phyloP scores from a whole-genome alignment of 306 rosid genomes.

The Trifolium repens region DNA sequence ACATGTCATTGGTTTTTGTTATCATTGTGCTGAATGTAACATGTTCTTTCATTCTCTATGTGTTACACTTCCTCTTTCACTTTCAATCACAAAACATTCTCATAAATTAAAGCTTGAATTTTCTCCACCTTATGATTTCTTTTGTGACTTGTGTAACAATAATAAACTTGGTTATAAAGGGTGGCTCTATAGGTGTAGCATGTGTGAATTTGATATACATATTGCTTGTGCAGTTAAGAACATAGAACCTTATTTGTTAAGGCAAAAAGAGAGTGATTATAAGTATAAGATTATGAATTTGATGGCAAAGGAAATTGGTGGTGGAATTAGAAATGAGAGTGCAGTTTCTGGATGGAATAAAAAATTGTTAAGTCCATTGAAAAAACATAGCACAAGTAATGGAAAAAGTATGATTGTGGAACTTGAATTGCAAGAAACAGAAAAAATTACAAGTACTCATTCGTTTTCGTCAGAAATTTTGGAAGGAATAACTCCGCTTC shows the following conservation, averaged over 20 bases:
- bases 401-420: constrained; percentile 21
- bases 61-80: constrained; percentile 49
- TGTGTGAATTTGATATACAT: constrained; percentile 68
- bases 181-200: constrained; percentile 71
- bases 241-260: constrained; percentile 21
- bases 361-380: constrained; percentile 45
- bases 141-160: constrained; percentile 60
- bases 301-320: constrained; percentile 43
- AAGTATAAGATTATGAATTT: constrained; percentile 38
- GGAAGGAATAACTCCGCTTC: constrained; percentile 45
- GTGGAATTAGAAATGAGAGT: constrained; percentile 6
- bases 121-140: constrained; percentile 56
- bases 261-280: neutral
- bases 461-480: neutral
- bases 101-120: constrained; percentile 58
- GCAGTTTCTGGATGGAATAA: constrained; percentile 41
- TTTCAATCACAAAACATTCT: constrained; percentile 47
- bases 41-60: constrained; percentile 54
- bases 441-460: neutral
- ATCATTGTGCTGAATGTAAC: constrained; percentile 57
- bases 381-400: neutral
- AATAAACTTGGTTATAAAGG: constrained; percentile 47
- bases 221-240: constrained; percentile 50
- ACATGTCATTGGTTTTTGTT: constrained; percentile 45
- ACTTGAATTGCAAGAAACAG: constrained; percentile 39